Percentiles rank a stretch among this genome's conserved stretches.
phyloP scores from a whole-genome alignment of 768 basidiomycete species.

The Clitopilus hobsonii region DNA sequence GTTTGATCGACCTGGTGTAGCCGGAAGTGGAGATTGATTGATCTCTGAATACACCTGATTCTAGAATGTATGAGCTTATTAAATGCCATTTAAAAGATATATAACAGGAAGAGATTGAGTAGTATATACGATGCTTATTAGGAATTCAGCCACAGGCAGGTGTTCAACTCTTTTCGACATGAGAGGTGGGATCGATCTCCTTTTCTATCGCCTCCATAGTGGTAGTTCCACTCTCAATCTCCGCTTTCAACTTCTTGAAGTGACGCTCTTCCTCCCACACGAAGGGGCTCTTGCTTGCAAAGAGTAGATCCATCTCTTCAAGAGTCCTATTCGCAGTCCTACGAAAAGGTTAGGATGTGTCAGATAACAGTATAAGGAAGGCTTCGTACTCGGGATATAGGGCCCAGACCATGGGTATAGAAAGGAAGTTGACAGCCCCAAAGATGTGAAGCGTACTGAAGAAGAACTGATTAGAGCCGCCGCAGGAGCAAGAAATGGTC shows the following conservation, averaged over 20 bases:
- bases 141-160: background rate
- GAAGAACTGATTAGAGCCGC: background rate
- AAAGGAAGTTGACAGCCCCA: conserved; percentile 36
- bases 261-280: conserved; percentile 40
- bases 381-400: conserved; percentile 38
- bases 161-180: background rate
- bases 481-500: background rate
- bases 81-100: too few species aligned
- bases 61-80: too few species aligned
- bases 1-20: too few species aligned
- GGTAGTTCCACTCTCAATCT: conserved; percentile 17
- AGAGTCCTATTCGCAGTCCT: conserved; percentile 35
- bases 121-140: too few species aligned
- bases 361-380: background rate
- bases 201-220: conserved; percentile 12
- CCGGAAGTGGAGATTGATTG: too few species aligned
- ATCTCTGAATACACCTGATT: too few species aligned
- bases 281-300: conserved; percentile 37
- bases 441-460: conserved; percentile 40
- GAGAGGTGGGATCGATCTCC: background rate
- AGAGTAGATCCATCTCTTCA: conserved; percentile 41
- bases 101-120: too few species aligned
- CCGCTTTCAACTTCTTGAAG: conserved; percentile 31
- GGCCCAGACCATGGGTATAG: conserved; percentile 39
- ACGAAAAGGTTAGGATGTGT: background rate